Conservation (phyloP, 371 early-diverging fungal species). For the Actinomortierella wolfii region DNA sequence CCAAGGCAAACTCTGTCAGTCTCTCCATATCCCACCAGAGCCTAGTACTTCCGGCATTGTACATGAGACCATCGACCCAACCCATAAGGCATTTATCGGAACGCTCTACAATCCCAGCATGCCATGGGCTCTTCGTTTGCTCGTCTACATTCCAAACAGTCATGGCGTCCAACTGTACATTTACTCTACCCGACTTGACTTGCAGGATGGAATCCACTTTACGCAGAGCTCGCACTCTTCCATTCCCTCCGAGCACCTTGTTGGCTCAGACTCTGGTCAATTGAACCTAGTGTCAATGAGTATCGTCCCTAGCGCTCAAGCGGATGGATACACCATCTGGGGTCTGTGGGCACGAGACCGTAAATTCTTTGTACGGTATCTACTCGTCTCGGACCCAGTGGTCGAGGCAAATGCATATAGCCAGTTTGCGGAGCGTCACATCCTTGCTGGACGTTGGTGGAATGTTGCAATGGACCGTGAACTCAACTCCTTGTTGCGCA, state of each 20-base stretch:
- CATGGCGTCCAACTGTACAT: conserved; percentile 26
- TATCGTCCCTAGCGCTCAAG: conserved; percentile 13
- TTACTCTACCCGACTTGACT: conserved; percentile 24
- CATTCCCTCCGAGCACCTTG: conserved; percentile 15
- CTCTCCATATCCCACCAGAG: conserved; percentile 11
- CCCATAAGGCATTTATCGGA: conserved; percentile 18
- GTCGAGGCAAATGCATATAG: conserved; percentile 18
- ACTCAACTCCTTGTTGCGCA: conserved; percentile 23
- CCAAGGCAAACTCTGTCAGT: conserved; percentile 31
- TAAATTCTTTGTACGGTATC: conserved; percentile 17
- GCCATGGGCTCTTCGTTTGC: conserved; percentile 35
- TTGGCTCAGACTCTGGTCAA: conserved; percentile 12
- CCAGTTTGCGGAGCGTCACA: conserved; percentile 11
- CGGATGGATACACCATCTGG: conserved; percentile 33
- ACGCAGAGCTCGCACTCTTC: conserved; percentile 11
- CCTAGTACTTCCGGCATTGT: conserved; percentile 29
- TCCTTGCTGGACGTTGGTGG: conserved; percentile 40
- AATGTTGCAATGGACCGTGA: conserved; percentile 36
- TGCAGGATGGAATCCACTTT: conserved; percentile 23
- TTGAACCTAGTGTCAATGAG: conserved; percentile 15
- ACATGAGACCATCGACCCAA: conserved; percentile 32
- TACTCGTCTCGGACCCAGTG: conserved; percentile 30
- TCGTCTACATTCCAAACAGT: conserved; percentile 34
- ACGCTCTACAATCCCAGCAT: conserved; percentile 29
- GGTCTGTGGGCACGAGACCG: conserved; percentile 33